These are phyloP conservation scores for Podaxis mareebaensis DNA, from an alignment of 768 basidiomycete genomes.

Conservation along the genomic window DNA sequence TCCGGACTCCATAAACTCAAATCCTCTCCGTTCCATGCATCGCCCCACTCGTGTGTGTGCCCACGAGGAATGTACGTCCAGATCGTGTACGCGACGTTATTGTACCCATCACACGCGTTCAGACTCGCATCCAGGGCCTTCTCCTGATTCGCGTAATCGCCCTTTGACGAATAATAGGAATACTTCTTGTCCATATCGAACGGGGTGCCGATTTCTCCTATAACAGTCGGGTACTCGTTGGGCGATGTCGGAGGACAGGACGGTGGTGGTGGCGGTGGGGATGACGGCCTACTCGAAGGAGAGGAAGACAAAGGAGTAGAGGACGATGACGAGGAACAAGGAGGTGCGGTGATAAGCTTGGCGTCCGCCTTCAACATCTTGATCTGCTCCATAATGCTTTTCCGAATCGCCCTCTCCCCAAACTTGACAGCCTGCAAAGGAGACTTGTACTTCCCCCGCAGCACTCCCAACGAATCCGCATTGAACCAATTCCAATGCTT, in stretches of 20 bases:
- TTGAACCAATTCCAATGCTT: slow-evolving; percentile 96
- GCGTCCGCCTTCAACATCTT: slow-evolving; percentile 77
- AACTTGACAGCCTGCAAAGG: slow-evolving; percentile 74
- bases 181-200: slow-evolving; percentile 91
- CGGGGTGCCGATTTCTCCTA: slow-evolving; percentile 95
- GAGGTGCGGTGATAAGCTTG: slow-evolving; percentile 46
- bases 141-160: slow-evolving; percentile 78
- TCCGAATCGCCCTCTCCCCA: slow-evolving; percentile 82
- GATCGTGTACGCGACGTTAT: slow-evolving; percentile 75
- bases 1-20: slow-evolving; percentile 84
- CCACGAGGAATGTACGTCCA: slow-evolving; percentile 89
- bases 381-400: slow-evolving; percentile 80
- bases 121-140: slow-evolving; percentile 86
- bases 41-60: slow-evolving; percentile 83
- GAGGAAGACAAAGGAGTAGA: neutral
- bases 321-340: neutral
- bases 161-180: slow-evolving; percentile 62
- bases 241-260: neutral
- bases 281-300: neutral
- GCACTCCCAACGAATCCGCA: slow-evolving; percentile 89
- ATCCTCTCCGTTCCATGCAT: slow-evolving; percentile 97
- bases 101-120: slow-evolving; percentile 75
- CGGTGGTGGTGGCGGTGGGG: neutral
- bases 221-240: slow-evolving; percentile 75
- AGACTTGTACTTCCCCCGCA: slow-evolving; percentile 77